Percentiles rank a stretch among this genome's conserved stretches.
Conservation (phyloP, 768 basidiomycete genomes). For the Pholiota conissans region DNA sequence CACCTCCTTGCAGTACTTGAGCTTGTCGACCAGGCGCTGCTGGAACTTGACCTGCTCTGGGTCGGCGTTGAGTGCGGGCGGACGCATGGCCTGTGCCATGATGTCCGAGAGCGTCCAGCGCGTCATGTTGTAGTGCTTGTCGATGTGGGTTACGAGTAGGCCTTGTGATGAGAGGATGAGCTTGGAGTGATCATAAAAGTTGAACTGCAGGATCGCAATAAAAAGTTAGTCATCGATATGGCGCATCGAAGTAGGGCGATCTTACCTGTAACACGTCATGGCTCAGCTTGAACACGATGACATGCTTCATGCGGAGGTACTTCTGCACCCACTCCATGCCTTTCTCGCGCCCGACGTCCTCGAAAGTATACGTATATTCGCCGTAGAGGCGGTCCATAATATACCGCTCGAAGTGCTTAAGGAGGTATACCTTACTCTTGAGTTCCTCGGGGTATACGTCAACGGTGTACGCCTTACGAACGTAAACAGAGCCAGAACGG, state of each 20-base stretch:
- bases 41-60: conserved; percentile 60
- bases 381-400: conserved; percentile 90
- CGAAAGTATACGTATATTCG: conserved; percentile 81
- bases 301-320: conserved; percentile 95
- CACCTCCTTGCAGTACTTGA: conserved; percentile 87
- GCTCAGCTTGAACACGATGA: conserved; percentile 95
- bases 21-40: conserved; percentile 70
- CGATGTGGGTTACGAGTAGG: conserved; percentile 82
- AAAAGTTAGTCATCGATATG: conserved; percentile 6
- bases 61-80: conserved; percentile 35
- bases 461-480: conserved; percentile 71
- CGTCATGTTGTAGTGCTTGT: conserved; percentile 81
- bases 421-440: conserved; percentile 86
- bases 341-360: conserved; percentile 61
- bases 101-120: conserved; percentile 72
- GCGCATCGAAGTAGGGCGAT: neutral
- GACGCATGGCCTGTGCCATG: conserved; percentile 51
- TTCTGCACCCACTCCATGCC: conserved; percentile 97
- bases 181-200: conserved; percentile 98
- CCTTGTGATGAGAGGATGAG: conserved; percentile 84
- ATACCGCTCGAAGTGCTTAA: conserved; percentile 93
- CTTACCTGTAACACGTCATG: conserved; percentile 91
- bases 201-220: conserved; percentile 66
- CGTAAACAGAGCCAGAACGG: conserved; percentile 62
- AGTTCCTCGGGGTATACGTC: conserved; percentile 78